A percentile compares a stretch with the other conserved stretches of the same genome.
These are phyloP conservation scores for Saccharomyces jurei DNA, from an alignment of 805 yeast species.

Conservation along the genomic window DNA sequence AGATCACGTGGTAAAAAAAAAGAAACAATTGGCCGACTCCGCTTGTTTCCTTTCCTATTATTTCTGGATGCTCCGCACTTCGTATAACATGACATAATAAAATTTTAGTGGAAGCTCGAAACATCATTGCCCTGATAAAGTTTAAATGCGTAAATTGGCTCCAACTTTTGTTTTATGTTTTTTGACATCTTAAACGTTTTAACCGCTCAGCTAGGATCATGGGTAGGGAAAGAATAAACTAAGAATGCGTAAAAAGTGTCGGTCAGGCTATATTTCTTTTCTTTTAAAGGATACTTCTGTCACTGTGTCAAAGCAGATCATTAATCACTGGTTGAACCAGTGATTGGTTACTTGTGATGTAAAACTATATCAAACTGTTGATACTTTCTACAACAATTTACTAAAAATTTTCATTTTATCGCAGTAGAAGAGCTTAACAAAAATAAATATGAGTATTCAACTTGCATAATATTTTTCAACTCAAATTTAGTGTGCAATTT, in stretches of 20 bases:
- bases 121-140: not conserved
- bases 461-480: too few relatives aligned
- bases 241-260: not conserved
- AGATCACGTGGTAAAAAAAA: not conserved
- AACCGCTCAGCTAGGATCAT: not conserved
- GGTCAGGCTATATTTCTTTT: not conserved
- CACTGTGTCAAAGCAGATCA: not conserved
- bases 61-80: not conserved
- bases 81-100: not conserved
- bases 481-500: not conserved
- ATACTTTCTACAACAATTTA: too few relatives aligned
- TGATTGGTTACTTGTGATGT: not conserved
- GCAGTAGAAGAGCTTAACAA: too few relatives aligned
- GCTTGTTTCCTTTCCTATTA: not conserved
- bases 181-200: not conserved
- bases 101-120: not conserved
- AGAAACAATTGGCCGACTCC: not conserved
- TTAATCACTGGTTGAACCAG: not conserved
- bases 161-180: not conserved
- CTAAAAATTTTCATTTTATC: too few relatives aligned
- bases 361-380: too few relatives aligned
- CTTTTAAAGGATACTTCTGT: too few relatives aligned
- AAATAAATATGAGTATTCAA: too few relatives aligned
- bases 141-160: not conserved
- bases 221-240: not conserved